Base-by-base conservation (phyloP, 2,329 filamentous ascomycete genomes). In the Fusarium temperatum region DNA sequence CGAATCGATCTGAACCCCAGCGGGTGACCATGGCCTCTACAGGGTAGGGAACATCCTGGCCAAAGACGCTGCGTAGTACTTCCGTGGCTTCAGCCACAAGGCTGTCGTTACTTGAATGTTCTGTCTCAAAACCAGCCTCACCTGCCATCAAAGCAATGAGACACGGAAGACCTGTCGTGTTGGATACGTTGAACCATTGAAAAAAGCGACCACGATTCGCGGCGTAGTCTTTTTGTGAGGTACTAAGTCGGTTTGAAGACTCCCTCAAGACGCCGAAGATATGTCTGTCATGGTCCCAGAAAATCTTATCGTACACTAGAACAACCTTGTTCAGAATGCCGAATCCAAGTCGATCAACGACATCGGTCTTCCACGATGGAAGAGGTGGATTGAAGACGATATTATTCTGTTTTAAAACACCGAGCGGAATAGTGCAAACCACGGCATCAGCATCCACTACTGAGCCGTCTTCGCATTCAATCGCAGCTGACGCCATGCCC, bases 261-360 rank as follows among this genome's bases (percentile, higher is more conserved):
- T 94, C 91, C 65, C 95, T 92, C 47, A 99, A 85, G 45, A 98
- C 90, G 17, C 96, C 97, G 81, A 99, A 98, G 82, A 99, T 98
- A 81, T 99, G 95, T 74, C 94, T 90, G 48, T 92, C 89, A 11
- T 91, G 87, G 79, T 98, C 94, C 96, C 96, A 99, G 82, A 99
- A 99, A 0, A 94, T 87, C 77, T 93, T 87, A 47, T 96, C 89
- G 81, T 97, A 99, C 4, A 98, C 93, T 45, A 99, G 85, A 41
- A 98, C 91, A 42, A 98, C 93, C 83, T 99, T 99, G 86, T 99
- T 99, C 76, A 99, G 87, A 48, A 98, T 89, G 1, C 97, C 97
- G 79, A 96, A 99, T 3, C 96, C 97, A 73, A 99, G 89, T 24
- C 96, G 91, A 44, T 90, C 85, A 71, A 99, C 95, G 35, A 93